Evolutionary conservation across 768 basidiomycete genomes (phyloP), one percentile per base, ranked within the genome.

Genomic region (Amanita phalloides): DNA sequence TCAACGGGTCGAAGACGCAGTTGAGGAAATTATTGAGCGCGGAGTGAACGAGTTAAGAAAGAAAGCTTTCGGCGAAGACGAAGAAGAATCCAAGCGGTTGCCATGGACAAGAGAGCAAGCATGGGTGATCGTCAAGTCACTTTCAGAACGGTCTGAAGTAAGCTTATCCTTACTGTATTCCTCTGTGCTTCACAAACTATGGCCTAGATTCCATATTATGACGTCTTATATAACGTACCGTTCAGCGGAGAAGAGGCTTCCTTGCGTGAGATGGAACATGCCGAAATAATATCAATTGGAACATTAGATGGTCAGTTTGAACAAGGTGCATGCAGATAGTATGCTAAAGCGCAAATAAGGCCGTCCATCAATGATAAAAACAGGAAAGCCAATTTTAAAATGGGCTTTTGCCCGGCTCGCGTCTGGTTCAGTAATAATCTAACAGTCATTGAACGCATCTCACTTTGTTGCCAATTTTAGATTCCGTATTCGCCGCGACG

Each of bases 181-280:
- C 35, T 38, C 17, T 4, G 5, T 45, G 1, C 14, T 43, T 49
- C 5, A 14, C 37, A 53, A 20, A 50, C 43, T 20, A n/a, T 4
- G 13, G 5, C 36, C 23, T 49, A 92, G 90, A 67, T 90, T 7
- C 74, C 88, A 8, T 97, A 97, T 63, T 79, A 91, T 50, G 82
- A 90, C 20, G 71, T 89, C 3, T 68, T 98, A 48, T 66, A 86
- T 46, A 84, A 90, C 47, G 85, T 84, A 61, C 90, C 89, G 0
- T 96, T 94, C 79, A 93, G 91, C 62, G 90, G 86, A n/a, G 84
- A 93, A 56, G 93, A 95, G 61, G 68, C 71, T 14, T 73, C 89
- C 1, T 62, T 98, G 50, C 76, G 90, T 55, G 79, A 75, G 26
- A 84, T 98, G 81, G 95, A 97, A 62, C 85, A 90, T 55, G 82